phyloP scores from a whole-genome alignment of 176 grass and related monocot species.

The Secale cereale region DNA sequence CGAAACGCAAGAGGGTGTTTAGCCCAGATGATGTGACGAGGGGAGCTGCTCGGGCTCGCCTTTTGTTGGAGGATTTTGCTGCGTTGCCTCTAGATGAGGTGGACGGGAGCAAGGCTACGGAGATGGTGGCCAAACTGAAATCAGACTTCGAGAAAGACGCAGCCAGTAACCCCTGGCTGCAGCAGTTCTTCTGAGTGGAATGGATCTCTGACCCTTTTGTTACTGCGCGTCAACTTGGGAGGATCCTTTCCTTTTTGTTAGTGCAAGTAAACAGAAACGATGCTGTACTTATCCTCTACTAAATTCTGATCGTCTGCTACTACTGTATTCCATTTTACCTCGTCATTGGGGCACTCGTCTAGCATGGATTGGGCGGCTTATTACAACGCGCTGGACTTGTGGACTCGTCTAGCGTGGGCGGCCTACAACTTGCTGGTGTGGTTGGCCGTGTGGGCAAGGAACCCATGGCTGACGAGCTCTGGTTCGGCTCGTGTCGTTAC shows the following conservation, averaged over 20 bases:
- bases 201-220: slow-evolving; percentile 23
- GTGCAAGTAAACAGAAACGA: background rate
- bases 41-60: slow-evolving; percentile 65
- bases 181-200: slow-evolving; percentile 67
- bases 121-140: slow-evolving; percentile 46
- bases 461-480: too few species aligned
- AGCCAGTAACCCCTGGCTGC: slow-evolving; percentile 70
- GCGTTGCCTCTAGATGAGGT: slow-evolving; percentile 63
- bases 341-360: too few species aligned
- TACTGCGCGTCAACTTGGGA: slow-evolving; percentile 11
- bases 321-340: too few species aligned
- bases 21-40: slow-evolving; percentile 73
- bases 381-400: too few species aligned
- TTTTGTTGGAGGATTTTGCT: slow-evolving; percentile 65
- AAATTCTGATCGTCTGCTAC: too few species aligned
- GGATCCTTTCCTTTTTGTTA: background rate
- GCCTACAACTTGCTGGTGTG: too few species aligned
- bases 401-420: too few species aligned
- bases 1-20: slow-evolving; percentile 66
- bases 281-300: background rate
- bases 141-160: slow-evolving; percentile 70
- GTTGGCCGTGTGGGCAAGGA: too few species aligned
- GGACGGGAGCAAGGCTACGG: slow-evolving; percentile 48
- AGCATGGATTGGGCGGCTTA: too few species aligned
- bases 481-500: too few species aligned